These are phyloP conservation scores for Erodium texanum DNA, from an alignment of 441 rosid species.

Conservation along the genomic window DNA sequence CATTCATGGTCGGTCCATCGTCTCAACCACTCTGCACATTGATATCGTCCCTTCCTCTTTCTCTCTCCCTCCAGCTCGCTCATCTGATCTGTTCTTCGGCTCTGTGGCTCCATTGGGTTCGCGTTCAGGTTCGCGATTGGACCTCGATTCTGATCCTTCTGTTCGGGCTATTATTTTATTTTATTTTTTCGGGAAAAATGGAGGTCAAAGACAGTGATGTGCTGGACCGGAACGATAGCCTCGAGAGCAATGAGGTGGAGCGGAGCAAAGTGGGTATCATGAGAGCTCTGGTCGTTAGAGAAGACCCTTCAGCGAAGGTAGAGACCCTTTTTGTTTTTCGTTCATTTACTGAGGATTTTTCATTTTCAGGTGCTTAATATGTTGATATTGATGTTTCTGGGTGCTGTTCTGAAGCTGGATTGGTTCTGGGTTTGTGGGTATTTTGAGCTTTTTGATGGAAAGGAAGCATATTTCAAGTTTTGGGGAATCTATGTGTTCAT, in stretches of 20 bases:
- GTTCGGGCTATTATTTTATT: too few species aligned
- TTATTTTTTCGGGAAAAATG: neutral
- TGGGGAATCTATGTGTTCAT: neutral
- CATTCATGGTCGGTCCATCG: neutral
- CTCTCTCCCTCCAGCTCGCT: neutral
- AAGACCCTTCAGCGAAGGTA: slow-evolving; percentile 72
- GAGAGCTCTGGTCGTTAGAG: slow-evolving; percentile 63
- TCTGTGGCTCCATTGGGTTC: neutral
- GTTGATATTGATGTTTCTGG: neutral
- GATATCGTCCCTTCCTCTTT: neutral
- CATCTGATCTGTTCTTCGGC: neutral
- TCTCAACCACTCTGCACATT: neutral
- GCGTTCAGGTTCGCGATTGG: neutral
- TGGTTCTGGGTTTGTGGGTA: neutral
- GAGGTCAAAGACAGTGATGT: slow-evolving; percentile 17
- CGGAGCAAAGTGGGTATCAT: slow-evolving; percentile 58
- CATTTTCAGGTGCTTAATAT: neutral
- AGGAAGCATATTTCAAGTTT: neutral
- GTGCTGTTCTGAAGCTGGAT: neutral
- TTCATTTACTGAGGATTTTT: neutral
- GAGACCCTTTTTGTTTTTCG: neutral
- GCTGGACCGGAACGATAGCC: slow-evolving; percentile 12
- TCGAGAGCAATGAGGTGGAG: slow-evolving; percentile 44
- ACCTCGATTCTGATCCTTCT: neutral
- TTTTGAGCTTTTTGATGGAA: neutral